Evolutionary conservation across 768 basidiomycete species (phyloP).

Genomic region (Mrakia hoshinonis): DNA sequence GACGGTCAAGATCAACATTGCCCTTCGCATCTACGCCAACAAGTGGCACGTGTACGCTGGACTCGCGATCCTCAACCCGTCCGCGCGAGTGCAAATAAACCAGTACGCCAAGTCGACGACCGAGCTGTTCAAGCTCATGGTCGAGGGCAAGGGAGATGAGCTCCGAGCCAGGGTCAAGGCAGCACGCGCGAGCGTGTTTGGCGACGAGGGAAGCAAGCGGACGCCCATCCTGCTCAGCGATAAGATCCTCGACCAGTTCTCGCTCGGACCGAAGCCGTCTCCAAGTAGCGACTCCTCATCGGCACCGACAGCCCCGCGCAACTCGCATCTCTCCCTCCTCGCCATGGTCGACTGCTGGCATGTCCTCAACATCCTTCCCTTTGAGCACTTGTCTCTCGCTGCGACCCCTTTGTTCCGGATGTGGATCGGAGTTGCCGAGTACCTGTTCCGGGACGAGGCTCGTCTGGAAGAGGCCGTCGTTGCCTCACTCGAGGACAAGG

Average conservation of each 20-base stretch:
- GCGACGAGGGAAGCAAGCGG: conserved; percentile 27
- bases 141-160: conserved; percentile 49
- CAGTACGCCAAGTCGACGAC: conserved; percentile 78
- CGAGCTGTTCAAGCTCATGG: conserved; percentile 93
- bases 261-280: conserved; percentile 52
- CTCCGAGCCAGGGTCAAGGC: conserved; percentile 65
- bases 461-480: conserved; percentile 62
- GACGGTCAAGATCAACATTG: conserved; percentile 94
- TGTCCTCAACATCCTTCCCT: conserved; percentile 73
- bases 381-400: conserved; percentile 80
- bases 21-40: conserved; percentile 89
- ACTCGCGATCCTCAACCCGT: conserved; percentile 93
- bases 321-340: conserved; percentile 85
- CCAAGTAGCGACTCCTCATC: conserved; percentile 26
- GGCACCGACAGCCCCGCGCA: conserved; percentile 46
- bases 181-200: conserved; percentile 71
- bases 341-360: conserved; percentile 99
- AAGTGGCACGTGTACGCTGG: conserved; percentile 99
- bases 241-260: conserved; percentile 78
- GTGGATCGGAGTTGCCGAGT: conserved; percentile 94
- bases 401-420: conserved; percentile 93
- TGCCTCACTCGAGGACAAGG: conserved; percentile 64
- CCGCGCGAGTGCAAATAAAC: conserved; percentile 76
- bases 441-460: conserved; percentile 65
- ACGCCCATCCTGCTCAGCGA: conserved; percentile 74